Evolutionary conservation across 345 rosid genomes (phyloP).

Genomic region (Acer yangbiense): DNA sequence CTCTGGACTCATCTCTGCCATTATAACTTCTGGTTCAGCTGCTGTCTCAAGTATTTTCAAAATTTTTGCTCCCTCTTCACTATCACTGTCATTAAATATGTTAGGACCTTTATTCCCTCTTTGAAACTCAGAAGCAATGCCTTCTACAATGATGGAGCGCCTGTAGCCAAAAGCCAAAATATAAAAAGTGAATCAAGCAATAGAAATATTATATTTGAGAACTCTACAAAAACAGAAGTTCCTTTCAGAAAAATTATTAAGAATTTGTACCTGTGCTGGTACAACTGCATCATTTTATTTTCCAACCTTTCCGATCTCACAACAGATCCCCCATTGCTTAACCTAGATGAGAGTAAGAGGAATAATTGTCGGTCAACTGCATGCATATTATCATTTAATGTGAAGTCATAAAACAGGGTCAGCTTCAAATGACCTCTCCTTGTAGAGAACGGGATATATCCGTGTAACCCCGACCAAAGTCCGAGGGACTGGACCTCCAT

Average conservation of each 20-base stretch:
- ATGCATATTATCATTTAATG: constrained; percentile 17
- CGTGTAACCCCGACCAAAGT: constrained; percentile 87
- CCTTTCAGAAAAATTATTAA: constrained; percentile 31
- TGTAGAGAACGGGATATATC: constrained; percentile 84
- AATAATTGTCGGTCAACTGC: constrained; percentile 3
- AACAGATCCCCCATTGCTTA: constrained; percentile 58
- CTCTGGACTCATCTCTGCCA: constrained; percentile 94
- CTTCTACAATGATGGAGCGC: constrained; percentile 67
- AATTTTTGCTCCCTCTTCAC: constrained; percentile 82
- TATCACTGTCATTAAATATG: constrained; percentile 54
- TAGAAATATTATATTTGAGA: not conserved
- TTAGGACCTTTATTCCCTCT: constrained; percentile 42
- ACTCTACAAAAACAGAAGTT: not conserved
- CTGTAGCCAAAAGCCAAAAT: constrained; percentile 42
- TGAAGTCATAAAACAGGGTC: constrained; percentile 16
- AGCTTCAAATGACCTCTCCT: constrained; percentile 66
- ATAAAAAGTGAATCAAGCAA: not conserved
- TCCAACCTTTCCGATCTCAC: constrained; percentile 92
- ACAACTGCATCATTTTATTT: constrained; percentile 50
- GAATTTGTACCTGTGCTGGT: constrained; percentile 46
- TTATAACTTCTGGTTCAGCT: constrained; percentile 87
- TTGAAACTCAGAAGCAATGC: constrained; percentile 62
- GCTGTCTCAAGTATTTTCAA: constrained; percentile 71
- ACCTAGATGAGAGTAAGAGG: constrained; percentile 38
- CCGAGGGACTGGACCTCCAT: constrained; percentile 81